These are phyloP conservation scores for Rhizomucor miehei DNA, from an alignment of 371 early-diverging fungal genomes.

Conservation along the genomic window DNA sequence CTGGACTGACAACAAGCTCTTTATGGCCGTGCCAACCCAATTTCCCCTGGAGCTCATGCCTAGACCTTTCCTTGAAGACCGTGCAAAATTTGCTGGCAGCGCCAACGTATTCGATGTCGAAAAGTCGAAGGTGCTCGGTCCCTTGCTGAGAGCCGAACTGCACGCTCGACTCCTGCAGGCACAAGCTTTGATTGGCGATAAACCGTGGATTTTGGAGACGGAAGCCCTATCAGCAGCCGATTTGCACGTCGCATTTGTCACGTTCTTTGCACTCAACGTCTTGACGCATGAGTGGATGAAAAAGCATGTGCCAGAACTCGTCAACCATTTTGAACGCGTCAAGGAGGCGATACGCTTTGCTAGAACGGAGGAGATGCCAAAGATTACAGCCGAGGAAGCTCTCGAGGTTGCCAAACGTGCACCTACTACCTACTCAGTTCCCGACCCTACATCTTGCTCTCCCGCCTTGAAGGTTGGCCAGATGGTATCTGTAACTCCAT, in stretches of 20 bases:
- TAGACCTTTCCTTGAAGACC: conserved; percentile 19
- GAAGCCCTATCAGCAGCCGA: conserved; percentile 26
- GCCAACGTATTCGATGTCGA: not conserved
- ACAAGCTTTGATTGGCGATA: conserved; percentile 10
- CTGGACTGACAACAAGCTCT: conserved; percentile 13
- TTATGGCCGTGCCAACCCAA: conserved; percentile 15
- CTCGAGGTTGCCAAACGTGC: conserved; percentile 27
- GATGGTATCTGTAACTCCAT: conserved; percentile 37
- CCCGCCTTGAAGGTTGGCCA: conserved; percentile 29
- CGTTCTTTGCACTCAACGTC: conserved; percentile 25
- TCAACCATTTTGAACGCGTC: conserved; percentile 29
- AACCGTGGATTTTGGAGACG: conserved; percentile 36
- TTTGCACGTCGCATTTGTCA: conserved; percentile 29
- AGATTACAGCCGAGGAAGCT: conserved; percentile 36
- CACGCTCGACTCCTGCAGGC: conserved; percentile 4
- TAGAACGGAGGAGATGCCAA: conserved; percentile 13
- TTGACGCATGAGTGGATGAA: conserved; percentile 2
- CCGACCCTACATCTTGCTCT: not conserved
- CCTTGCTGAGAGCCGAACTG: conserved; percentile 1
- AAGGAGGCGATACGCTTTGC: conserved; percentile 14
- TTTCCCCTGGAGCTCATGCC: conserved; percentile 7
- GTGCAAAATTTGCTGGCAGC: conserved; percentile 8
- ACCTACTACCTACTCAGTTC: not conserved
- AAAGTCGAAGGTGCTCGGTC: conserved; percentile 3
- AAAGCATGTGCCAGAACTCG: conserved; percentile 21